Evolutionary conservation across 2,329 filamentous ascomycete genomes (phyloP), one percentile per base, ranked within the genome.

Genomic region (Periconia macrospinosa): DNA sequence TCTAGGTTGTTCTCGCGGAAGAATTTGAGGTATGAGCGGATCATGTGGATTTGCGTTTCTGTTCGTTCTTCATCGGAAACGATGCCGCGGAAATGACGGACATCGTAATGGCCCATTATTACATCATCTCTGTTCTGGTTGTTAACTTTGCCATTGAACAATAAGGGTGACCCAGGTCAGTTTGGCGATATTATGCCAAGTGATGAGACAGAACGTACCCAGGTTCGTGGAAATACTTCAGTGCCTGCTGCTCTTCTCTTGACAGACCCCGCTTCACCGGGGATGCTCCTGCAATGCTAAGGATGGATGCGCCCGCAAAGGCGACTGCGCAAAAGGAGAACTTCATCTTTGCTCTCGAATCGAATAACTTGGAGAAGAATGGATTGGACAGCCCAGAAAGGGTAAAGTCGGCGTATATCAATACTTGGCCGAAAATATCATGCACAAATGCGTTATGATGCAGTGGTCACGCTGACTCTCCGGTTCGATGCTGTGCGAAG

Each of bases 71-170:
- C 83, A 72, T 92, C 88, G 14, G 80, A 75, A 9, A 92, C 81
- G 3, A 81, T 68, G n/a, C 80, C 75, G 40, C 80, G 77, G 75
- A 88, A 93, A 75, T 82, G 93, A 56, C 90, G 85, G 20, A 69
- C 72, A 72, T 93, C 90, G 73, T 93, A 93, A 75, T 93, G 90
- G 48, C 84, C 83, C 19, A 89, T 80, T 30, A 81, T 79, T 49
- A 84, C 76, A 62, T 80, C 79, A 37, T 57, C 60, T 50, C 72
- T 74, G 37, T 2, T 20, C 9, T n/a, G n/a, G 23, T 17, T 37
- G 33, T 37, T 37, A 37, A 2, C 17, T 50, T 71, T 23, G 66
- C 62, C 30, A 27, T 49, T 5, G 18, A 41, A 30, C 35, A 8
- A 15, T 11, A 41, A 9, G 30, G 3, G 10, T 19, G 17, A 35